phyloP scores from a whole-genome alignment of 768 basidiomycete genomes.

The Asterophora parasitica region DNA sequence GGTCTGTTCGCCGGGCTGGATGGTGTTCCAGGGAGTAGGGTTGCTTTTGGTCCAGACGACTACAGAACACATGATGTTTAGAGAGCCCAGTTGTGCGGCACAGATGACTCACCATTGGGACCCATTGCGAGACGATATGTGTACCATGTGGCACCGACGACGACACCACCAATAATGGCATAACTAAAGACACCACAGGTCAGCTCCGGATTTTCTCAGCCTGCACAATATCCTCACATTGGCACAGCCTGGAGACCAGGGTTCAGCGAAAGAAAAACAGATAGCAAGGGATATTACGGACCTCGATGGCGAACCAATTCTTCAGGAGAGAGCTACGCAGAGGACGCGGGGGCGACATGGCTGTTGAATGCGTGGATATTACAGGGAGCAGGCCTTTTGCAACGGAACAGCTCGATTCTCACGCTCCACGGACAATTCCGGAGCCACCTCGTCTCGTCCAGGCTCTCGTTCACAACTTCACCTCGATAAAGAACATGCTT shows the following conservation, averaged over 20 bases:
- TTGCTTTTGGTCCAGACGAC: slow-evolving; percentile 62
- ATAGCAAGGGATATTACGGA: slow-evolving; percentile 23
- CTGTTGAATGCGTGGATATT: slow-evolving; percentile 12
- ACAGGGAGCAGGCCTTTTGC: slow-evolving; percentile 2
- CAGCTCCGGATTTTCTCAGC: slow-evolving; percentile 8
- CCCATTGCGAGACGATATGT: slow-evolving; percentile 59
- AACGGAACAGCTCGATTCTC: slow-evolving; percentile 21
- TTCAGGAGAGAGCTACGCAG: slow-evolving; percentile 45
- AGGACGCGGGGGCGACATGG: slow-evolving; percentile 14
- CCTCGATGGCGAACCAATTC: slow-evolving; percentile 76
- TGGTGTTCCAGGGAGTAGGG: slow-evolving; percentile 85
- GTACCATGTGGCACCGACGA: slow-evolving; percentile 65
- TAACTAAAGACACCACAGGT: slow-evolving; percentile 28
- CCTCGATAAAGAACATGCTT: background rate
- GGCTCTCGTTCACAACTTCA: background rate
- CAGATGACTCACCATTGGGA: slow-evolving; percentile 39
- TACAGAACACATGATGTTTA: slow-evolving; percentile 14
- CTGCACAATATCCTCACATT: slow-evolving; percentile 31
- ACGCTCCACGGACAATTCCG: slow-evolving; percentile 32
- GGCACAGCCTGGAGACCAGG: slow-evolving; percentile 39
- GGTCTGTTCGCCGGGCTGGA: slow-evolving; percentile 69
- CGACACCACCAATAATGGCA: slow-evolving; percentile 46
- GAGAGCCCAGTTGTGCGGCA: background rate
- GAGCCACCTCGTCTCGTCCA: slow-evolving; percentile 1
- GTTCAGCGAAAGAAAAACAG: slow-evolving; percentile 3